A percentile compares a stretch with the other conserved stretches of the same genome.
phyloP scores from a whole-genome alignment of 2,329 filamentous ascomycete genomes.

The Ophiostoma tasmaniense region DNA sequence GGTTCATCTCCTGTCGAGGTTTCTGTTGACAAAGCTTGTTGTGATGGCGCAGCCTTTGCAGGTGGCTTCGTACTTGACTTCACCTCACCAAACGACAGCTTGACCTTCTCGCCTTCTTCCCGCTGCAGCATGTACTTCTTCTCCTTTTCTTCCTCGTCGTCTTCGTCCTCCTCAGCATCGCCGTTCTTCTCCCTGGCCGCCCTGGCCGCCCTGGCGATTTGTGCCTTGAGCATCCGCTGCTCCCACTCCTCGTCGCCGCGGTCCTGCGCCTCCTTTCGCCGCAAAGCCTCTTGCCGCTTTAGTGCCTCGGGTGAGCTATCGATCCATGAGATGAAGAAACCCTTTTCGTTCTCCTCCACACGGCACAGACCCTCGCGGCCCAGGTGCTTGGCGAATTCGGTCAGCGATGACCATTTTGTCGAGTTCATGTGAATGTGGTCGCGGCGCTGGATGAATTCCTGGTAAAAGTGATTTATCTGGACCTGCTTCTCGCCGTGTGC shows the following conservation, averaged over 20 bases:
- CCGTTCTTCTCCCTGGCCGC: constrained; percentile 43
- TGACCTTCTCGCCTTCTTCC: constrained; percentile 67
- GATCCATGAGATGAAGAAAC: constrained; percentile 79
- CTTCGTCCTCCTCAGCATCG: constrained; percentile 33
- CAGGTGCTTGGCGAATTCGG: constrained; percentile 81
- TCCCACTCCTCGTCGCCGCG: constrained; percentile 87
- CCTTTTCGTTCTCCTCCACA: constrained; percentile 84
- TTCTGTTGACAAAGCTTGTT: background rate
- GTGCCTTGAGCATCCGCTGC: constrained; percentile 70
- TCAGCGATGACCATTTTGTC: constrained; percentile 79
- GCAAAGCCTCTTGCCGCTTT: constrained; percentile 67
- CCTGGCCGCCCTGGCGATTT: constrained; percentile 67
- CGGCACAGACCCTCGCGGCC: constrained; percentile 80
- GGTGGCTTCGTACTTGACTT: constrained; percentile 20
- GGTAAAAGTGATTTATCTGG: constrained; percentile 87
- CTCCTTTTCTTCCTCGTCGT: constrained; percentile 34
- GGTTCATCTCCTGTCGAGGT: background rate
- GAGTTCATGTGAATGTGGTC: constrained; percentile 91
- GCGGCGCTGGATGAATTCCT: constrained; percentile 74
- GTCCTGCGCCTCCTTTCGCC: constrained; percentile 77
- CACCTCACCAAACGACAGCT: constrained; percentile 51
- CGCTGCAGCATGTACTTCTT: constrained; percentile 45
- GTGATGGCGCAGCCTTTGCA: background rate
- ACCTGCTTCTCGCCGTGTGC: constrained; percentile 86
- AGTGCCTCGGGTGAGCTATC: constrained; percentile 85